Base-by-base conservation (phyloP, 441 rosid species). In the Gossypium trilobum region DNA sequence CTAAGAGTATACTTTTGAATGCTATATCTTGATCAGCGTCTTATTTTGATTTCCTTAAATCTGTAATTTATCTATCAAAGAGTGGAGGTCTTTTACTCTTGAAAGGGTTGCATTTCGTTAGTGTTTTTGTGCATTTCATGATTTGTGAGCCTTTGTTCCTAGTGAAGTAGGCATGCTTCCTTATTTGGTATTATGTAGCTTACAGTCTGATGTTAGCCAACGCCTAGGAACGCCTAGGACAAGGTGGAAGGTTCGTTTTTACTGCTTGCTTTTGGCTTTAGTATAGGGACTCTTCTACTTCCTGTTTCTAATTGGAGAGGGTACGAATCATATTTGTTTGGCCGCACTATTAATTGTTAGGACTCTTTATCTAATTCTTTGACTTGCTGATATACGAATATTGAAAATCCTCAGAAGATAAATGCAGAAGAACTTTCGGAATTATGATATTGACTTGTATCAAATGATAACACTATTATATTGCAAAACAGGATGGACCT, bases 401-500 rank as follows among this genome's bases (percentile, higher is more conserved):
- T 59, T 48, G 57, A 51, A 11, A 55, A 48, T 44, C 55, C 22
- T 31, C 58, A 31, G 55, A 56, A 29, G 66, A 64, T 70, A 33
- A 62, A 71, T 29, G 42, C 61, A 20, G 29, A 62, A 56, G 61
- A 25, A 17, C 22, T 33, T 56, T 13, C 58, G 60, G 60, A 70
- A 50, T 76, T 25, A 23, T 73, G 39, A 2, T 44, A 50, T 54
- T 25, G 23, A 14, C 55, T 25, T 69, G 16, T 73, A 17, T 58
- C 20, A 10, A 17, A 58, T 61, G 51, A 59, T 78, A 68, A 78
- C 66, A 55, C 50, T 55, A 56, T 75, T 59, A 13, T 81, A 10
- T 68, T 71, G 66, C 27, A 54, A 73, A 71, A 61, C 80, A 91
- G 97, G 97, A 64, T 94, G 97, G 97, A 94, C 99, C 62, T 92